Evolutionary conservation across 257 asterid species (phyloP).

Genomic region (Solanum raphanifolium): DNA sequence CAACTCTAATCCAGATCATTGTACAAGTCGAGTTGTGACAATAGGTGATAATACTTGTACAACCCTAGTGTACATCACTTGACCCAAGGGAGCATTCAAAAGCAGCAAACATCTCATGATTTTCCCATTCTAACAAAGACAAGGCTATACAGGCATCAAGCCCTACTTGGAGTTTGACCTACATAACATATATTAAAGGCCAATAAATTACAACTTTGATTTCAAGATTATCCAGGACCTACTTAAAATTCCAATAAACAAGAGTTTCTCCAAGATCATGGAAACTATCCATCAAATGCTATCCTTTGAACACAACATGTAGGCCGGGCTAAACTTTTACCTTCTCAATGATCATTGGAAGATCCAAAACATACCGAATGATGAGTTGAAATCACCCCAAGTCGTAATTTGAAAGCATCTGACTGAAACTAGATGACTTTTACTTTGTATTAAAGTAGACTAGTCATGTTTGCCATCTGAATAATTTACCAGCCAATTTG

Average conservation of each 20-base stretch:
- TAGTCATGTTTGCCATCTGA: slow-evolving; percentile 44
- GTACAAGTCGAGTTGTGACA: neutral
- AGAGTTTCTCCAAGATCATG: neutral
- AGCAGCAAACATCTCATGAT: neutral
- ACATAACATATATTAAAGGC: neutral
- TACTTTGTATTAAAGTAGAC: neutral
- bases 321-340: neutral
- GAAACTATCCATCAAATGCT: neutral
- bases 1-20: neutral
- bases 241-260: neutral
- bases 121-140: neutral
- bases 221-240: neutral
- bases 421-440: neutral
- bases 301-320: neutral
- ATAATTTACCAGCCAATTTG: slow-evolving; percentile 50
- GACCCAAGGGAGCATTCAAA: neutral
- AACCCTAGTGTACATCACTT: neutral
- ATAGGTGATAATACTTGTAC: neutral
- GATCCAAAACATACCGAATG: neutral
- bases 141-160: neutral
- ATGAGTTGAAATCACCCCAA: neutral
- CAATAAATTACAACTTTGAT: neutral
- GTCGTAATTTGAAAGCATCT: neutral
- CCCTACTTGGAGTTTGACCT: neutral
- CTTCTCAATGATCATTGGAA: neutral